Percentiles rank a stretch among this genome's conserved stretches.
Conservation (phyloP, 2,329 filamentous ascomycete genomes). For the Fusarium sacchari region DNA sequence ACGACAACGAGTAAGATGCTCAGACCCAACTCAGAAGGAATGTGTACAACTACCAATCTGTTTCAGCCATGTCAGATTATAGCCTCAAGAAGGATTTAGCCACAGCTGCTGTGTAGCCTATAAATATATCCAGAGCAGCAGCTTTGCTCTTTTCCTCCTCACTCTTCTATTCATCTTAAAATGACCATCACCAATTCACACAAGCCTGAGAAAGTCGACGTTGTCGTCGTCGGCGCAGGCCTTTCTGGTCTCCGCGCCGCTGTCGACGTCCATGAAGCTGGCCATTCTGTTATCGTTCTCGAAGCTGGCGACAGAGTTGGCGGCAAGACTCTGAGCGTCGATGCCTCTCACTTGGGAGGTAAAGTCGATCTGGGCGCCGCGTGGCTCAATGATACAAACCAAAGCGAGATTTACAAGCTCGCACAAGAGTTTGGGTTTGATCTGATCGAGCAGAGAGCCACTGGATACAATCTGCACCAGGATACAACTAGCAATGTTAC, state of each 20-base stretch:
- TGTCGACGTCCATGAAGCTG: conserved; percentile 45
- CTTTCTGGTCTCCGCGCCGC: conserved; percentile 51
- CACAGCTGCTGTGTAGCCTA: not conserved
- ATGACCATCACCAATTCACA: conserved; percentile 6
- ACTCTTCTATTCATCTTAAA: not conserved
- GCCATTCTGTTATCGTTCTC: conserved; percentile 53
- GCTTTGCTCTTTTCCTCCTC: not conserved
- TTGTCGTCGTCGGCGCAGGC: conserved; percentile 41
- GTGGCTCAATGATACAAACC: conserved; percentile 40
- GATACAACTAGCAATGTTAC: conserved; percentile 10
- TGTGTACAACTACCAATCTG: not conserved
- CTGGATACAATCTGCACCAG: conserved; percentile 18
- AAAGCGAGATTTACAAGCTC: conserved; percentile 30
- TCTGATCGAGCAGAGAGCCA: conserved; percentile 27
- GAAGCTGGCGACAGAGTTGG: conserved; percentile 61
- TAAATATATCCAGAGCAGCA: not conserved
- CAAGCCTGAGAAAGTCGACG: conserved; percentile 9
- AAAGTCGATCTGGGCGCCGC: conserved; percentile 39
- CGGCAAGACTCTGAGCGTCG: conserved; percentile 52
- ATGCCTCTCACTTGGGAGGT: not conserved
- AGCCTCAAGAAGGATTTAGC: not conserved
- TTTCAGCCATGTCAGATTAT: conserved; percentile 19
- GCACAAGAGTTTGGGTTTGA: conserved; percentile 31
- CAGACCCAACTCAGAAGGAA: not conserved
- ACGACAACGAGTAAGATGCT: not conserved